phyloP scores from a whole-genome alignment of 495 filamentous ascomycete genomes.

The Xylaria cubensis region DNA sequence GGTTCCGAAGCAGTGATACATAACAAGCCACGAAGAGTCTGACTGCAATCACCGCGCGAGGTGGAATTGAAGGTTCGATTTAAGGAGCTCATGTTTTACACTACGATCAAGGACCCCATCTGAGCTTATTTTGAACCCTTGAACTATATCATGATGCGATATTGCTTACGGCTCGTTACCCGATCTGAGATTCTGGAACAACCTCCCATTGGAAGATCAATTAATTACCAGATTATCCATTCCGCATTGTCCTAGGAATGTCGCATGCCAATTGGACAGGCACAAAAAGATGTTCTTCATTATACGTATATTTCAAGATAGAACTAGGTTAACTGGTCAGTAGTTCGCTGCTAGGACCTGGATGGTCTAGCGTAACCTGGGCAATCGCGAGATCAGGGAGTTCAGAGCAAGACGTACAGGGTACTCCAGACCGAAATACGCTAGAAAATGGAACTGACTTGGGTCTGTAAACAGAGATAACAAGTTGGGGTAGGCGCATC shows the following conservation, averaged over 20 bases:
- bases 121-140: constrained; percentile 1
- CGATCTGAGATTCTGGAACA: neutral
- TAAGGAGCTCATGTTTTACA: neutral
- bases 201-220: neutral
- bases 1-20: neutral
- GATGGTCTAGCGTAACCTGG: neutral
- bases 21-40: neutral
- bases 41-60: neutral
- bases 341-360: neutral
- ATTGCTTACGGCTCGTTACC: constrained; percentile 1
- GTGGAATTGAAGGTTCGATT: neutral
- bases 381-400: neutral
- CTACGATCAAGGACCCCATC: neutral
- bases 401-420: neutral
- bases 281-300: neutral
- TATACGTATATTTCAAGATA: neutral
- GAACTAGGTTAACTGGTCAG: neutral
- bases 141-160: neutral
- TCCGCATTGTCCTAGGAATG: neutral
- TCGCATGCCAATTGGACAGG: neutral
- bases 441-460: neutral
- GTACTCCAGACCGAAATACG: neutral
- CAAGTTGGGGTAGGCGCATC: neutral
- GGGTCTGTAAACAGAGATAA: too few species aligned
- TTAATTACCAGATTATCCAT: neutral